Conservation (phyloP, 805 yeast genomes). For the Yamadazyma takamatsuzukensis region DNA sequence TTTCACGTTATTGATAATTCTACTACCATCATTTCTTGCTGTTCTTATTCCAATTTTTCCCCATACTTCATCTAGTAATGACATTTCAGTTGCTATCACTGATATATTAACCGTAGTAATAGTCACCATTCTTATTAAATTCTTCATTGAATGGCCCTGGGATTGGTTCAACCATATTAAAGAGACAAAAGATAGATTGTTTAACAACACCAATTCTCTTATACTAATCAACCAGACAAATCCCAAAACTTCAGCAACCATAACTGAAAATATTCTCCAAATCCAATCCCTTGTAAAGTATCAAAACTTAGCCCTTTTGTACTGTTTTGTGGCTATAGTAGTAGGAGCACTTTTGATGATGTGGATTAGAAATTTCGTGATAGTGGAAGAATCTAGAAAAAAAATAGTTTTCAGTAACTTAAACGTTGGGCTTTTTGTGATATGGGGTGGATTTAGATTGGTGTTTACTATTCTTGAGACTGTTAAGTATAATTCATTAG, state of each 20-base stretch:
- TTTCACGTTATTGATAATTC: conserved; percentile 18
- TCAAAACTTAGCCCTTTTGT: conserved; percentile 16
- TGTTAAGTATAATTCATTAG: conserved; percentile 2
- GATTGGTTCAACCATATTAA: conserved; percentile 30
- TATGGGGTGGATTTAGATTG: conserved; percentile 27
- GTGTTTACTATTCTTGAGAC: conserved; percentile 12
- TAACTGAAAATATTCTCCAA: conserved; percentile 1
- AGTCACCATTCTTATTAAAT: conserved; percentile 31
- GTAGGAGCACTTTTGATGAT: conserved; percentile 24
- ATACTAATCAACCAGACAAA: conserved; percentile 5
- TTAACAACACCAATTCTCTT: conserved; percentile 14
- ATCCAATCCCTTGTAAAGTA: conserved; percentile 4
- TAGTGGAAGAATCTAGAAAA: conserved; percentile 22
- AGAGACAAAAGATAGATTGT: conserved; percentile 12
- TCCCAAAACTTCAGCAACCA: background rate
- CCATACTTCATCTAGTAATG: conserved; percentile 9
- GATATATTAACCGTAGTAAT: conserved; percentile 28
- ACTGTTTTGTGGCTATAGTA: conserved; percentile 25
- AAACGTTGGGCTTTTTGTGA: conserved; percentile 28
- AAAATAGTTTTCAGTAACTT: conserved; percentile 31
- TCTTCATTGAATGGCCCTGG: conserved; percentile 41
- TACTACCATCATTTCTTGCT: conserved; percentile 25
- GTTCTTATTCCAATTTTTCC: conserved; percentile 19
- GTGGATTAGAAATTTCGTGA: conserved; percentile 22
- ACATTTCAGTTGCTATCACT: conserved; percentile 23